Evolutionary conservation across 2,329 filamentous ascomycete species (phyloP), one percentile per base, ranked within the genome.

Genomic region (Apiospora sp.): DNA sequence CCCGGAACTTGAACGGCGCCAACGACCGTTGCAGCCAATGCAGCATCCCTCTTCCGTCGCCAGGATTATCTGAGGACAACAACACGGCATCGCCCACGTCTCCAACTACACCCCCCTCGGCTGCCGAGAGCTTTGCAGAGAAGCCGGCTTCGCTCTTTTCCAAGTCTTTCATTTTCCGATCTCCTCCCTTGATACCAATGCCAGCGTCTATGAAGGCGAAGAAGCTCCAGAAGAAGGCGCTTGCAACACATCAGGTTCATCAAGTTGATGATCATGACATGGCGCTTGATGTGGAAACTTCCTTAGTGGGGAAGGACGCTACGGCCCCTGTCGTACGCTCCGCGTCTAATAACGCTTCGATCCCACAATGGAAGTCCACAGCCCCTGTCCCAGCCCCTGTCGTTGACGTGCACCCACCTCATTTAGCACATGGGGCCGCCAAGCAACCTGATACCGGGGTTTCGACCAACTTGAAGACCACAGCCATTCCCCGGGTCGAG

Each of bases 401-500:
- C 41, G 30, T 51, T 54, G 48, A 27, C n/a, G 34, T n/a, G 68
- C 48, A 48, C 68, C 68, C 68, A 70, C 68, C 68, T 68, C 67
- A 48, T 48, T 68, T 30, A 46, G 67, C 67, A 48, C 24, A 44
- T 48, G 44, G 67, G 24, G 67, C 67, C 41, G 44, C 41, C 67
- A 80, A 79, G 74, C 67, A 73, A 67, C 51, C 71, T 48, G 67
- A 68, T 19, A 41, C 58, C n/a, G 58, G 58, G 58, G 58, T 92
- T 78, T 86, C 84, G 78, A 87, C 90, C 68, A 79, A 82, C 72
- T 90, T 92, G 77, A 46, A 46, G 67, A 34, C 41, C 24, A 89
- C 89, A 61, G 87, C 86, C 71, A 87, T 88, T 72, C 84, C 81
- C 77, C 83, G 91, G 71, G 82, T 91, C 75, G 89, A 90, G 74